Percentiles rank a stretch among this genome's conserved stretches.
phyloP scores from a whole-genome alignment of 345 rosid genomes.

The Arabidopsis arenosa region DNA sequence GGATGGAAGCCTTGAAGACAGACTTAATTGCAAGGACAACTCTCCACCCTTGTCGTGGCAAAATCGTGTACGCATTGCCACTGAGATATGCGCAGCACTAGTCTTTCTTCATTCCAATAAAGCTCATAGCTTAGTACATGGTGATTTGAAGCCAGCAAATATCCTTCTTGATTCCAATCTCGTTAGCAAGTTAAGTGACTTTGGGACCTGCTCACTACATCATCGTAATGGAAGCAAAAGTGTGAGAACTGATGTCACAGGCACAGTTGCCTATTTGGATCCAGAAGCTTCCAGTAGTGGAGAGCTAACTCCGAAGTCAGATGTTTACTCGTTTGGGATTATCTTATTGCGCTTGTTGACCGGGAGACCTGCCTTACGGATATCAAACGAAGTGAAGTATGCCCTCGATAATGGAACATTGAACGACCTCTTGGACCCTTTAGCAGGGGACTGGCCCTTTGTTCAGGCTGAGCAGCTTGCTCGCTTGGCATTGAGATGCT shows the following conservation, averaged over 20 bases:
- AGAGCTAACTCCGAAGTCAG: conserved; percentile 84
- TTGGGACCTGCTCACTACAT: conserved; percentile 73
- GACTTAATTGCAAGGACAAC: conserved; percentile 77
- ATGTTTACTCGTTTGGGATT: conserved; percentile 86
- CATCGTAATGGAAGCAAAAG: conserved; percentile 46
- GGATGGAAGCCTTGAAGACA: conserved; percentile 95
- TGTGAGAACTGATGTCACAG: conserved; percentile 68
- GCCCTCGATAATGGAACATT: conserved; percentile 66
- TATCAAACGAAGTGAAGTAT: conserved; percentile 68
- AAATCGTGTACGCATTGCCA: conserved; percentile 74
- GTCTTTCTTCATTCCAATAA: conserved; percentile 85
- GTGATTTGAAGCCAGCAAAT: conserved; percentile 87
- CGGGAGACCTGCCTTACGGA: conserved; percentile 68
- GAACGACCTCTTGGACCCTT: conserved; percentile 72
- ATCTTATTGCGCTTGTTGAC: conserved; percentile 77
- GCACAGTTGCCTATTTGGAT: conserved; percentile 78
- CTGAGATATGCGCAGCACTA: conserved; percentile 83
- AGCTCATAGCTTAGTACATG: conserved; percentile 85
- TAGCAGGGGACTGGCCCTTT: conserved; percentile 98
- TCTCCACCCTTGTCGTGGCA: conserved; percentile 91
- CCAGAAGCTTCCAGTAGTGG: conserved; percentile 75
- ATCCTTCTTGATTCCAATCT: conserved; percentile 79
- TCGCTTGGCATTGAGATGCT: conserved; percentile 80
- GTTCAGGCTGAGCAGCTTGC: conserved; percentile 85
- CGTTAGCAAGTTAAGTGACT: conserved; percentile 82